Conservation (phyloP, 116 monocot species). For the Posidonia oceanica region DNA sequence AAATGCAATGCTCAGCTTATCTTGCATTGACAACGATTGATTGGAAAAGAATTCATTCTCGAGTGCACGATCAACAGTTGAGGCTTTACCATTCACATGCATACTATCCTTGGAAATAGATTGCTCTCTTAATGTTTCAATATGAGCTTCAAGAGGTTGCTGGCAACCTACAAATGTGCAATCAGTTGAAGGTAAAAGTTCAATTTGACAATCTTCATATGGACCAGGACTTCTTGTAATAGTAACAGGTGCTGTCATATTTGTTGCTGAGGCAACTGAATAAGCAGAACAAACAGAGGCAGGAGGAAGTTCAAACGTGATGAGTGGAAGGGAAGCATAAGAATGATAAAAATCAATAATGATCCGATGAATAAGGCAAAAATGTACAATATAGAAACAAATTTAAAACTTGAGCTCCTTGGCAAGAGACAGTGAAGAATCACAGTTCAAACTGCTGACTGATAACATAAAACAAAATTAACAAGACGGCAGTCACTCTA, state of each 20-base stretch:
- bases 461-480: too few relatives aligned
- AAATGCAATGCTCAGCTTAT: conserved; percentile 34
- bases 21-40: conserved; percentile 12
- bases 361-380: too few relatives aligned
- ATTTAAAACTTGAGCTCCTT: too few relatives aligned
- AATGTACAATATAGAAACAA: too few relatives aligned
- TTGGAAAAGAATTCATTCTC: conserved; percentile 4
- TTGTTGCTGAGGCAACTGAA: conserved; percentile 3
- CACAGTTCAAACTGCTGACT: too few relatives aligned
- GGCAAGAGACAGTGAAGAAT: too few relatives aligned
- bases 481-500: too few relatives aligned
- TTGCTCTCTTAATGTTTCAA: conserved; percentile 7
- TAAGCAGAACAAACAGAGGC: background rate
- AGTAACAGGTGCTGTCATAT: background rate
- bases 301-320: background rate
- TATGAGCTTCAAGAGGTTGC: background rate
- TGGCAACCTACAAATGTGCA: background rate
- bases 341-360: too few relatives aligned
- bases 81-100: conserved; percentile 9
- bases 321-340: too few relatives aligned
- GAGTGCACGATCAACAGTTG: background rate
- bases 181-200: background rate
- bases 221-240: conserved; percentile 1
- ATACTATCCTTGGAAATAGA: conserved; percentile 6
- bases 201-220: background rate